These are phyloP conservation scores for Melanopsichium pennsylvanicum DNA, from an alignment of 1,284 basidiomycete genomes.

Conservation along the genomic window DNA sequence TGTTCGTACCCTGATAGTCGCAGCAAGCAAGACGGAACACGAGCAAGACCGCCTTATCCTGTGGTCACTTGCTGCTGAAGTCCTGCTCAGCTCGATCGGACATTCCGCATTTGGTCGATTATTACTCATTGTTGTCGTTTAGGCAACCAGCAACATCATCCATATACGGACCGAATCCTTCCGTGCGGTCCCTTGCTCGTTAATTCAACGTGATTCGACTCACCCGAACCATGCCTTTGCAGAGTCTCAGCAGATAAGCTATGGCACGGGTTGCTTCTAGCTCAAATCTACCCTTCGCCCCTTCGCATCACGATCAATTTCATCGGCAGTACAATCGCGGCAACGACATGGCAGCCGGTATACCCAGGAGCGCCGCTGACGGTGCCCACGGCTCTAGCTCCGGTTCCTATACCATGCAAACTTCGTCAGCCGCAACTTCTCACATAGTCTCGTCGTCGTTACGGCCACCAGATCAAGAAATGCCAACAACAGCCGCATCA, in stretches of 20 bases:
- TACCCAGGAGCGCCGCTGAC: slow-evolving; percentile 4
- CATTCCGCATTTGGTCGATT: too few relatives aligned
- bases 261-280: slow-evolving; percentile 42
- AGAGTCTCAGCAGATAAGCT: slow-evolving; percentile 17
- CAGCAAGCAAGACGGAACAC: too few relatives aligned
- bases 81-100: too few relatives aligned
- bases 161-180: not conserved
- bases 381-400: too few relatives aligned
- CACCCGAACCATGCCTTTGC: slow-evolving; percentile 33
- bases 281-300: slow-evolving; percentile 22
- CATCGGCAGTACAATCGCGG: slow-evolving; percentile 16
- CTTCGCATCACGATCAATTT: slow-evolving; percentile 15
- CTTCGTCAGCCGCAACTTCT: not conserved
- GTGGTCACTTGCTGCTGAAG: too few relatives aligned
- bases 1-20: too few relatives aligned
- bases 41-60: too few relatives aligned
- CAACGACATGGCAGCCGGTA: slow-evolving; percentile 9
- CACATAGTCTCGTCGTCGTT: slow-evolving; percentile 3
- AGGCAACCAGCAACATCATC: not conserved
- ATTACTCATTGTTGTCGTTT: too few relatives aligned
- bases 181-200: not conserved
- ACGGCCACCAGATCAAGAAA: slow-evolving; percentile 26
- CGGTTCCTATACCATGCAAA: not conserved
- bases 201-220: not conserved
- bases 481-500: slow-evolving; percentile 57